Evolutionary conservation across 225 moss, liverwort and hornwort genomes (phyloP).

Genomic region (Pseudisothecium myosuroides): DNA sequence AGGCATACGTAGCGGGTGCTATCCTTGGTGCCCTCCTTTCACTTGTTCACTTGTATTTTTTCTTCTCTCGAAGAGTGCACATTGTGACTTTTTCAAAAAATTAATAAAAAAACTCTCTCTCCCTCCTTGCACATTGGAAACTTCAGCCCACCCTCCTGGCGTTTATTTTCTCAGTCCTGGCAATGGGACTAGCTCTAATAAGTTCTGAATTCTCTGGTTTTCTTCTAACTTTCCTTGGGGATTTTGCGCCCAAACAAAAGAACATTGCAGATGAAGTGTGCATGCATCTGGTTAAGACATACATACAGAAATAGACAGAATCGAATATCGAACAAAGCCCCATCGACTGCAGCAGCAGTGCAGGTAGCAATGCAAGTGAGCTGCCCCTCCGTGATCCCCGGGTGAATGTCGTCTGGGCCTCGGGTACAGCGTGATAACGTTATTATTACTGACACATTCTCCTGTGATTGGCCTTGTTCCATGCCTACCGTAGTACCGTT

Average conservation of each 20-base stretch:
- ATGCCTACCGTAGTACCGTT: neutral
- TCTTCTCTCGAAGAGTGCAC: neutral
- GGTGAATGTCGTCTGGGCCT: neutral
- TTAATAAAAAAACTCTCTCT: neutral
- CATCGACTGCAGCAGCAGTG: neutral
- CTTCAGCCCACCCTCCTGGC: neutral
- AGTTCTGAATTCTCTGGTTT: neutral
- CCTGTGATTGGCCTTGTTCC: neutral
- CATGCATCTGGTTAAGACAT: neutral
- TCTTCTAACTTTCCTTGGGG: neutral
- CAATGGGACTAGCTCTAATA: neutral
- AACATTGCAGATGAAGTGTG: neutral
- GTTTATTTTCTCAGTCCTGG: neutral
- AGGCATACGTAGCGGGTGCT: too few relatives aligned
- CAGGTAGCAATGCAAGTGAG: neutral
- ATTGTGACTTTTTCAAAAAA: too few relatives aligned
- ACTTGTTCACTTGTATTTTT: neutral
- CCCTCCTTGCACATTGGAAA: neutral
- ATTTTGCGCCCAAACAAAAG: neutral
- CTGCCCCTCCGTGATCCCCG: neutral
- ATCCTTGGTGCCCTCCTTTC: neutral
- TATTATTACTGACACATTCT: neutral
- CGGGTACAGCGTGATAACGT: neutral
- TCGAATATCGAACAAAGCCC: neutral
- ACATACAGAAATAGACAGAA: neutral